phyloP scores from a whole-genome alignment of 441 rosid species.

The Erodium chrysanthum region DNA sequence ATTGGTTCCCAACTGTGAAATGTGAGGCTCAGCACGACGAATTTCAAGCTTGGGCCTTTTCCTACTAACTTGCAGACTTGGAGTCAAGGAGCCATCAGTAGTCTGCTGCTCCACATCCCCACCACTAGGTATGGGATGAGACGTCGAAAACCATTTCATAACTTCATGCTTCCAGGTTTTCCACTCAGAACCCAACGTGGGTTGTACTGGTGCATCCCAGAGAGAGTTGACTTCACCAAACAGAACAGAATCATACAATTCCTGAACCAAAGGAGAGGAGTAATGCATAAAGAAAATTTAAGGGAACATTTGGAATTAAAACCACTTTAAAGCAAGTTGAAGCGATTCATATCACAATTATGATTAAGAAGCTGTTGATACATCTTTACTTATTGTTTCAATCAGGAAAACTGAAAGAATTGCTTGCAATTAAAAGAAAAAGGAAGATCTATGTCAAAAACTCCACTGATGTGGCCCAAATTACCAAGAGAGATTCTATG shows the following conservation, averaged over 20 bases:
- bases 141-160: conserved; percentile 66
- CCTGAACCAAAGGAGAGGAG: conserved; percentile 38
- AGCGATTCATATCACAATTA: background rate
- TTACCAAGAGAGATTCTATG: background rate
- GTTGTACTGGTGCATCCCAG: conserved; percentile 52
- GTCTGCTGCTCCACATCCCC: conserved; percentile 35
- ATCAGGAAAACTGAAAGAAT: background rate
- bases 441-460: background rate
- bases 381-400: background rate
- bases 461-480: background rate
- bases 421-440: background rate
- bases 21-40: conserved; percentile 76
- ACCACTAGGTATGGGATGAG: conserved; percentile 34
- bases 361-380: background rate
- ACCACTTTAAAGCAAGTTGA: background rate
- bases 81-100: conserved; percentile 33
- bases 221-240: conserved; percentile 78
- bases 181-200: conserved; percentile 76
- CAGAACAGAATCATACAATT: conserved; percentile 55
- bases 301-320: background rate
- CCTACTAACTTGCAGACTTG: conserved; percentile 46
- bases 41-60: conserved; percentile 94
- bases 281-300: conserved; percentile 9
- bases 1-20: conserved; percentile 41
- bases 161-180: conserved; percentile 97